Base-by-base conservation (phyloP, 352 stramenopile species). In the Ophiocytium majus region DNA sequence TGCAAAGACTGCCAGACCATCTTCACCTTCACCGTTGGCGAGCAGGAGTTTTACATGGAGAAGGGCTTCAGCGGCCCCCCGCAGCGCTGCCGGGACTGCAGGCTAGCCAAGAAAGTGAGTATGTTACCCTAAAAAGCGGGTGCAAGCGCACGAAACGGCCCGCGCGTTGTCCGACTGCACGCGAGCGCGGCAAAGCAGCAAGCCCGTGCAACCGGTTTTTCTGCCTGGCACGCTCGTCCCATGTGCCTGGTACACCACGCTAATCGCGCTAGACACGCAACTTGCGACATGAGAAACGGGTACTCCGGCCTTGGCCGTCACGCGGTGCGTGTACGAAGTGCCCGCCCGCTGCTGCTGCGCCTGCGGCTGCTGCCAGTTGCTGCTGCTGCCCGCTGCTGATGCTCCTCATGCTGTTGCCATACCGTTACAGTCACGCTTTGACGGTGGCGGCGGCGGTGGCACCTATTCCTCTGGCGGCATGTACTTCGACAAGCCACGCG, bases 51-150 rank as follows among this genome's bases (percentile, higher is more conserved):
- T 50, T 86, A 86, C 75, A 34, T 34, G 9, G 64, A 76, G 49
- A 89, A 89, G 79, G 85, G 85, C 57, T 89, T 89, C 66, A 63
- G 80, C 32, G 79, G 83, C 37, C 74, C 80, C 43, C 85, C 85
- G n/a, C 64, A 86, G n/a, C 63, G 85, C 9, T 89, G 85, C 63
- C 82, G 83, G 64, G 85, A 89, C 32, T 89, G 85, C 82, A 35
- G 82, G 0, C 50, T 23, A 19, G 82, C 82, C 50, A 89, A 89
- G 63, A 89, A 89, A 49, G 43, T 57, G 43, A n/a, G n/a, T n/a
- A n/a, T n/a, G n/a, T n/a, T n/a, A n/a, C n/a, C n/a, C n/a, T n/a
- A n/a, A n/a, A n/a, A n/a, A n/a, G n/a, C n/a, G n/a, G n/a, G n/a
- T n/a, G n/a, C n/a, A n/a, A n/a, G n/a, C n/a, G n/a, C n/a, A n/a